Conservation (phyloP, 345 rosid species). For the Arabidopsis suecica region DNA sequence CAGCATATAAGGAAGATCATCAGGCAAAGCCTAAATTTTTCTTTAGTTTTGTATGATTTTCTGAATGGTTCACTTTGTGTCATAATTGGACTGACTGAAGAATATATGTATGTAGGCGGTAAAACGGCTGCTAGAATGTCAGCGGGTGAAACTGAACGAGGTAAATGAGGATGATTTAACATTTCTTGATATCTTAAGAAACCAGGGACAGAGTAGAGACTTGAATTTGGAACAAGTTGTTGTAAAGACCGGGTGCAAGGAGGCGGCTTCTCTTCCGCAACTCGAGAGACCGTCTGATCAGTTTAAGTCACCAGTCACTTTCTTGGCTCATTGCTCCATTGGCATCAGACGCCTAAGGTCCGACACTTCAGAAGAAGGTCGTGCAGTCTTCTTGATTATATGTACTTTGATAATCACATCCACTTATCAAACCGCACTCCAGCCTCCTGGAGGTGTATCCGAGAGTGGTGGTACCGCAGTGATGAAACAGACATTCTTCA, state of each 20-base stretch:
- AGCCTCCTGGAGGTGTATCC: constrained; percentile 35
- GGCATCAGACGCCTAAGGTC: constrained; percentile 10
- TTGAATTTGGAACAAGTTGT: constrained; percentile 13
- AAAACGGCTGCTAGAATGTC: constrained; percentile 10
- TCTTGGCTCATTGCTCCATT: neutral
- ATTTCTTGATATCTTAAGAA: constrained; percentile 18
- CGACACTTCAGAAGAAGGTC: constrained; percentile 10
- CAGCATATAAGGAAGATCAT: constrained; percentile 29
- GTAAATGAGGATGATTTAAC: constrained; percentile 12
- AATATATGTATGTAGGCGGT: constrained; percentile 16
- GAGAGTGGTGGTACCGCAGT: neutral
- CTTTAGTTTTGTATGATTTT: neutral
- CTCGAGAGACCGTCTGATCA: neutral
- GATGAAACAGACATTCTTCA: constrained; percentile 30
- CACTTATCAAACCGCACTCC: constrained; percentile 31
- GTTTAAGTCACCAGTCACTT: constrained; percentile 30
- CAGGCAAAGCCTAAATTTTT: constrained; percentile 22
- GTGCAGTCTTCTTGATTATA: constrained; percentile 28
- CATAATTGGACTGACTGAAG: neutral
- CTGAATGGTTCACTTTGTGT: neutral
- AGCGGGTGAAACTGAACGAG: neutral
- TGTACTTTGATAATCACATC: constrained; percentile 33
- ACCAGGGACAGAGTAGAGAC: neutral
- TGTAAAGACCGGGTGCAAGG: constrained; percentile 2
- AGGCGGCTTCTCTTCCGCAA: neutral